phyloP scores from a whole-genome alignment of 345 rosid species.

The Ceriops decandra region DNA sequence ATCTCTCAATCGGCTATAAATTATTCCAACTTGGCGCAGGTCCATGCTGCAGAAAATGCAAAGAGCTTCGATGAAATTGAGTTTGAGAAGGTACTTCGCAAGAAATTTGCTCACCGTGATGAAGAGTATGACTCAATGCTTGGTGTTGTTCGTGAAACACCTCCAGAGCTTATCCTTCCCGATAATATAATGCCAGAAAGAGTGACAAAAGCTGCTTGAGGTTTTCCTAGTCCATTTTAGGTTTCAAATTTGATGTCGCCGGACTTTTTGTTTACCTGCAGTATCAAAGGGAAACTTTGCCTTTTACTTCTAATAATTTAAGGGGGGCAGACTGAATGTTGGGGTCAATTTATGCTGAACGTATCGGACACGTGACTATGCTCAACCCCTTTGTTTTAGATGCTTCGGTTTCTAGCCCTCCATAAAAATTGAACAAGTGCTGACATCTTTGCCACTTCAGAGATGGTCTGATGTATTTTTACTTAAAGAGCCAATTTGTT shows the following conservation, averaged over 20 bases:
- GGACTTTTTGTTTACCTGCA: slow-evolving; percentile 3
- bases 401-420: background rate
- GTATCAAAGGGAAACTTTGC: slow-evolving; percentile 13
- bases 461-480: slow-evolving; percentile 4
- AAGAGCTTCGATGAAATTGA: slow-evolving; percentile 75
- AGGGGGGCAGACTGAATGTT: slow-evolving; percentile 2
- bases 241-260: slow-evolving; percentile 13
- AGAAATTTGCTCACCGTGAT: slow-evolving; percentile 62
- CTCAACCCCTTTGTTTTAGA: slow-evolving; percentile 10
- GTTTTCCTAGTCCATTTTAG: background rate
- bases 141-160: slow-evolving; percentile 74
- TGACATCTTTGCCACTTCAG: background rate
- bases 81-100: slow-evolving; percentile 84
- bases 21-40: slow-evolving; percentile 82
- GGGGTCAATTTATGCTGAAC: slow-evolving; percentile 3
- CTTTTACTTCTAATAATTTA: slow-evolving; percentile 17
- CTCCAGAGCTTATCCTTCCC: slow-evolving; percentile 73
- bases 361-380: slow-evolving; percentile 1
- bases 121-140: slow-evolving; percentile 88
- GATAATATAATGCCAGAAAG: slow-evolving; percentile 54
- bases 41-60: slow-evolving; percentile 81
- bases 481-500: slow-evolving; percentile 4
- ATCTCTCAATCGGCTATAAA: slow-evolving; percentile 69
- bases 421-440: background rate
- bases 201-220: slow-evolving; percentile 41